Conservation (phyloP, 306 rosid genomes). For the Potentilla sterilis region DNA sequence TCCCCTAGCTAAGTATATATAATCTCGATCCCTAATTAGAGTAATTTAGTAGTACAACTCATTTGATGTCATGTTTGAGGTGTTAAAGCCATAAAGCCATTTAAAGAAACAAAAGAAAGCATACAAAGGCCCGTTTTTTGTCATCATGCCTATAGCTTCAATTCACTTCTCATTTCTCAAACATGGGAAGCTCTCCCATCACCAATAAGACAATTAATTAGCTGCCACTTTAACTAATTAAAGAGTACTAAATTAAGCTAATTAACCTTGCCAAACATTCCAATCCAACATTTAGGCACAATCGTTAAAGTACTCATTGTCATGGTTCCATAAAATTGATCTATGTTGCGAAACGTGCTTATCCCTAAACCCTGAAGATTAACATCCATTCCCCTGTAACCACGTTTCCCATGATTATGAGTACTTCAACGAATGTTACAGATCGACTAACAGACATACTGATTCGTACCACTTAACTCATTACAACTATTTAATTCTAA, state of each 20-base stretch:
- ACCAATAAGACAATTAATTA: background rate
- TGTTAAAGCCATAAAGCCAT: constrained; percentile 44
- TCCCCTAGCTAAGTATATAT: background rate
- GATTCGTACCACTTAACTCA: too few species aligned
- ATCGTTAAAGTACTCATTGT: too few species aligned
- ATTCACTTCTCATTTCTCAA: constrained; percentile 3
- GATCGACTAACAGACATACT: too few species aligned
- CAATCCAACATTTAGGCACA: too few species aligned
- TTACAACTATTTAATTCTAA: background rate
- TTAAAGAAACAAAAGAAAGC: constrained; percentile 6
- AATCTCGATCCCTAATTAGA: background rate
- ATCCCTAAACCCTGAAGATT: too few species aligned
- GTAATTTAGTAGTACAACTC: constrained; percentile 25
- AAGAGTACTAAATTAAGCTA: background rate
- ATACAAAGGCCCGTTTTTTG: constrained; percentile 15
- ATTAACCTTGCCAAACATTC: background rate
- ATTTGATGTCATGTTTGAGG: constrained; percentile 42
- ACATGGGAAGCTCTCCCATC: background rate
- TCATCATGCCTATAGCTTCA: constrained; percentile 4
- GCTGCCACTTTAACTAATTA: background rate
- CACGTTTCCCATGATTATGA: too few species aligned
- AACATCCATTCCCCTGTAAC: too few species aligned
- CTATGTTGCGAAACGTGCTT: too few species aligned
- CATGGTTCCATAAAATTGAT: too few species aligned
- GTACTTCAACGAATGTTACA: too few species aligned